phyloP scores from a whole-genome alignment of 2,329 filamentous ascomycete genomes.

The Epichloe gansuensis region DNA sequence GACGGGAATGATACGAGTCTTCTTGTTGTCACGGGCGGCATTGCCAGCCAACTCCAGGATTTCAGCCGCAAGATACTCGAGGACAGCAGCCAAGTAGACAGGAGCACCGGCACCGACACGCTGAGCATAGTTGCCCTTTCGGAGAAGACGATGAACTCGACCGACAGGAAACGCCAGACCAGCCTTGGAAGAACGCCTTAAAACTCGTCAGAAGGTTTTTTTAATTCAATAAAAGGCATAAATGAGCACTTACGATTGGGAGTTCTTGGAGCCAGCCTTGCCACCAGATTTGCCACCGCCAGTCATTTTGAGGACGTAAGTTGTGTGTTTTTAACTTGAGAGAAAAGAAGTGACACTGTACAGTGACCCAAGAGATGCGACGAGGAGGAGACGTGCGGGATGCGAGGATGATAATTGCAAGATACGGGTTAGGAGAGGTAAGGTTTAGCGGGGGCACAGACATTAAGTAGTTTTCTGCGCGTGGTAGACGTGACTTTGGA shows the following conservation, averaged over 20 bases:
- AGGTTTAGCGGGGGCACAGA: constrained; percentile 30
- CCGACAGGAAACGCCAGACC: constrained; percentile 98
- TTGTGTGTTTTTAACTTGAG: constrained; percentile 14
- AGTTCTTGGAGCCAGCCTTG: constrained; percentile 99
- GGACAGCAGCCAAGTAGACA: constrained; percentile 92
- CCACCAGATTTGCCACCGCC: constrained; percentile 99
- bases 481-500: constrained; percentile 34
- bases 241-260: constrained; percentile 74
- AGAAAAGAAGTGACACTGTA: not conserved
- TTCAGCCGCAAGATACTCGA: constrained; percentile 97
- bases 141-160: constrained; percentile 96
- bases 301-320: constrained; percentile 73
- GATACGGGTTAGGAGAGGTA: constrained; percentile 21
- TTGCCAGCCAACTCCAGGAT: constrained; percentile 98
- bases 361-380: constrained; percentile 8
- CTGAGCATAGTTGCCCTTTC: constrained; percentile 99
- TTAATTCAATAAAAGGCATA: not conserved
- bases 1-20: constrained; percentile 99
- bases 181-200: constrained; percentile 94
- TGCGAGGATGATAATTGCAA: constrained; percentile 26
- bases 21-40: constrained; percentile 99
- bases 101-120: constrained; percentile 97
- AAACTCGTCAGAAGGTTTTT: not conserved
- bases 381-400: constrained; percentile 17
- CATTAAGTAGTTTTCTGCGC: constrained; percentile 47